These are phyloP conservation scores for Aspergillus cristatus DNA, from an alignment of 495 filamentous ascomycete species.

Conservation along the genomic window DNA sequence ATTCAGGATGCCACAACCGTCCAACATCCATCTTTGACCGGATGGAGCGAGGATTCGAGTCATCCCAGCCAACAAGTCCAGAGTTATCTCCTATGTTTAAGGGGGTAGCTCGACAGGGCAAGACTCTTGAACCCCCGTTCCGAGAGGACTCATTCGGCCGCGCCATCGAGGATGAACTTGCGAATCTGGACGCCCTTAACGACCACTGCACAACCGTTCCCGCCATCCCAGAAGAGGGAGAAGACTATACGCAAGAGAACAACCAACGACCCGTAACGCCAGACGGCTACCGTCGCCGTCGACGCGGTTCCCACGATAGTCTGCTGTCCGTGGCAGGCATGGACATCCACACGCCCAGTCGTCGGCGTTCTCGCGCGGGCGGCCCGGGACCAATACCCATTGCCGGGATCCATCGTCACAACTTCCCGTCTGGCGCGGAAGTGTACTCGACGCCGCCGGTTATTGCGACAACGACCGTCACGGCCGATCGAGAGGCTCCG, in stretches of 20 bases:
- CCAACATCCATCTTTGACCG: conserved; percentile 74
- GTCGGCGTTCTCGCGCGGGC: conserved; percentile 26
- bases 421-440: conserved; percentile 26
- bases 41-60: conserved; percentile 42
- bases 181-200: neutral
- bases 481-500: conserved; percentile 22
- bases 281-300: too few relatives aligned
- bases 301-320: conserved; percentile 48
- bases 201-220: conserved; percentile 3
- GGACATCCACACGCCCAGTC: conserved; percentile 39
- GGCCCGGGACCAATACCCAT: conserved; percentile 20
- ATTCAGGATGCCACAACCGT: conserved; percentile 49
- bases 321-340: conserved; percentile 41
- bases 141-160: conserved; percentile 12
- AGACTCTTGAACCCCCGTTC: conserved; percentile 1
- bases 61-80: conserved; percentile 65
- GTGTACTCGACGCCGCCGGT: conserved; percentile 32
- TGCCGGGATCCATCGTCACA: conserved; percentile 24
- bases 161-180: conserved; percentile 2
- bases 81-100: conserved; percentile 46
- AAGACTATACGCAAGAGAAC: too few relatives aligned
- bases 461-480: conserved; percentile 36
- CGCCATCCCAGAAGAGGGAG: conserved; percentile 35
- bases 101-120: too few relatives aligned
- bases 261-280: too few relatives aligned